These are phyloP conservation scores for Suhomyces sp. DNA, from an alignment of 805 yeast genomes.

Conservation along the genomic window DNA sequence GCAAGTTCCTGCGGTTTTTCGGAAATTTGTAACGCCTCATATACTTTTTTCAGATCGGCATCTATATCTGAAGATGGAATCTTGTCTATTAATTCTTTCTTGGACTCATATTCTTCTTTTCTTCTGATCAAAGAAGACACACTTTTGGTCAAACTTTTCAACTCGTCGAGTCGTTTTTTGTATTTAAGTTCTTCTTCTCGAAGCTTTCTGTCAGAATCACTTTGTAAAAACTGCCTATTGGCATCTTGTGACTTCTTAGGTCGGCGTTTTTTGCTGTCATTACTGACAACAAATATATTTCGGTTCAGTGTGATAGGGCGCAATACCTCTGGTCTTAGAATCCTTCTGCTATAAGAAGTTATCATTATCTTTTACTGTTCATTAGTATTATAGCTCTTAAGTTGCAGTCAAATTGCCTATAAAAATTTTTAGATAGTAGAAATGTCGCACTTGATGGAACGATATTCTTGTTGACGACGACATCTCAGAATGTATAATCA, in stretches of 20 bases:
- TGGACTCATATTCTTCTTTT: slow-evolving; percentile 11
- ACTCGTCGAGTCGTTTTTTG: slow-evolving; percentile 23
- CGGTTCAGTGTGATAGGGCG: not conserved
- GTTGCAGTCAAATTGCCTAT: slow-evolving; percentile 1
- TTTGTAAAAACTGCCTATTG: slow-evolving; percentile 10
- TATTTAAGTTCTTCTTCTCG: slow-evolving; percentile 22
- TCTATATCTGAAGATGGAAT: slow-evolving; percentile 16
- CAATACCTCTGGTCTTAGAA: not conserved
- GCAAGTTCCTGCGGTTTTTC: not conserved
- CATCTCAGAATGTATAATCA: not conserved
- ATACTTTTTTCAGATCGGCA: slow-evolving; percentile 12
- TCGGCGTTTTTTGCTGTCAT: not conserved
- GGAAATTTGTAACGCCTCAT: slow-evolving; percentile 7
- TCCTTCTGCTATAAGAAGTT: not conserved
- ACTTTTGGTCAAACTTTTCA: slow-evolving; percentile 27
- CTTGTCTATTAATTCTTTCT: slow-evolving; percentile 11
- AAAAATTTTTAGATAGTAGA: not conserved
- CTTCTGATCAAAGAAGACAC: slow-evolving; percentile 22
- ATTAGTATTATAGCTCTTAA: not conserved
- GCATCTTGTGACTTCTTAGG: not conserved
- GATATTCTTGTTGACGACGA: not conserved
- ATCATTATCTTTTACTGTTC: not conserved
- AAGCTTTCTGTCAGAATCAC: slow-evolving; percentile 19
- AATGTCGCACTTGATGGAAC: not conserved
- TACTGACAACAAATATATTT: slow-evolving; percentile 4